Evolutionary conservation across 78 protist species (phyloP), one percentile per base, ranked within the genome.

Genomic region (Thecamonas trahens): DNA sequence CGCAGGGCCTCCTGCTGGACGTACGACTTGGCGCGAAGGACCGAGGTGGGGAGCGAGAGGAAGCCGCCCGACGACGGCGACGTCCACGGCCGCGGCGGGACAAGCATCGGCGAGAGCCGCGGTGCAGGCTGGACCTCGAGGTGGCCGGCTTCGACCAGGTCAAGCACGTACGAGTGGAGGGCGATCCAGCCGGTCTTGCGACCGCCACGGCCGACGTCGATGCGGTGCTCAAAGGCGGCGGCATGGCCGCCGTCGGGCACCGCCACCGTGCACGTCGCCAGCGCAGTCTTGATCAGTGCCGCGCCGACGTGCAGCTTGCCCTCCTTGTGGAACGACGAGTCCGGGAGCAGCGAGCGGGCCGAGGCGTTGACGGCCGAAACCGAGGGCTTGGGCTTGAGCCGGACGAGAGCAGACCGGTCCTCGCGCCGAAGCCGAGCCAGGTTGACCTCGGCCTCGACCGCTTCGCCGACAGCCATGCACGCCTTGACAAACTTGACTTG

Each of bases 101-200:
- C 74, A 6, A 55, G 8, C 74, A 68, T 68, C 53, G 74, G 74
- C 54, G 42, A 20, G 14, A 45, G 0, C 2, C 54, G 54, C 34
- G n/a, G n/a, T n/a, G n/a, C n/a, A n/a, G n/a, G n/a, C n/a, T n/a
- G n/a, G n/a, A n/a, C n/a, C n/a, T n/a, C 7, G 13, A 53, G 59
- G 59, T 53, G 59, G 29, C 47, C 47, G 47, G 6, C 11, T 11
- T 42, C 47, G 11, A 42, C 11, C 47, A 42, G 6, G 22, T 42
- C 47, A 6, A 53, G 13, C 29, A 53, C 37, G 59, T 26, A 7
- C 37, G 59, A 13, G 59, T 20, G 59, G 29, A 6, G 14, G 7
- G 7, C 13, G 37, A 53, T 53, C 13, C 7, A 15, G 59, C 24
- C 29, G 14, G 37, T 53, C 13, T 15, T 7, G 29, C 37, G 59